These are phyloP conservation scores for Cladophialophora psammophila DNA, from an alignment of 2,329 filamentous ascomycete species.

Conservation along the genomic window DNA sequence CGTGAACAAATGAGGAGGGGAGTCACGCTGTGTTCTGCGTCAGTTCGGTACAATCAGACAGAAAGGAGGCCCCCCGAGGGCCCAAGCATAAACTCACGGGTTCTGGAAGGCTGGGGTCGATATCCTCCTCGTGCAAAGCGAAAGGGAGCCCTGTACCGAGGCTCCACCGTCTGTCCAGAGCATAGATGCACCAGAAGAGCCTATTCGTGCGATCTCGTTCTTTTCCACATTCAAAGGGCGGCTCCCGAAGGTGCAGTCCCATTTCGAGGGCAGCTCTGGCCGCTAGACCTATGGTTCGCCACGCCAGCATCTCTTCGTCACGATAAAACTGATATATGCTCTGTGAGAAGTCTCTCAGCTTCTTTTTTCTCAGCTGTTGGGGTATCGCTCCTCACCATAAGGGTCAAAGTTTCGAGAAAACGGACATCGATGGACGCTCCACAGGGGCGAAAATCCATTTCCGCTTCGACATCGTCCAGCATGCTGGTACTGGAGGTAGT, in stretches of 20 bases:
- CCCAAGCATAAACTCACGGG: conserved; percentile 44
- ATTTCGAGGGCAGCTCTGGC: conserved; percentile 58
- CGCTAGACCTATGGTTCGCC: conserved; percentile 58
- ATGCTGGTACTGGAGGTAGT: conserved; percentile 18
- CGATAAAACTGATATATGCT: conserved; percentile 45
- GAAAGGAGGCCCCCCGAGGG: too few species aligned
- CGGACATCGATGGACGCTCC: conserved; percentile 14
- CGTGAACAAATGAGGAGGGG: conserved; percentile 50
- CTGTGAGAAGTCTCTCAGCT: background rate
- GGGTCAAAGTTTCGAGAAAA: conserved; percentile 22
- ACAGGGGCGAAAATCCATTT: conserved; percentile 26
- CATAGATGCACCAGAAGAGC: conserved; percentile 61
- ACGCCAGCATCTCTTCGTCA: conserved; percentile 60
- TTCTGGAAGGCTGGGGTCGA: conserved; percentile 58
- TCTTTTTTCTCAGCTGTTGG: conserved; percentile 4
- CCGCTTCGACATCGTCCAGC: conserved; percentile 26
- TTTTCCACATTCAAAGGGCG: conserved; percentile 16
- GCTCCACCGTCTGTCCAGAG: conserved; percentile 61
- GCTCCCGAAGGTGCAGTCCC: conserved; percentile 51
- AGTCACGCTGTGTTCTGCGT: conserved; percentile 28
- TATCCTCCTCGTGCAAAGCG: conserved; percentile 57
- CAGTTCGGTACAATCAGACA: too few species aligned
- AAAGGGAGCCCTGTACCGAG: conserved; percentile 61
- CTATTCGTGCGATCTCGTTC: conserved; percentile 37
- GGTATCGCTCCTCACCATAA: conserved; percentile 13